Percentiles rank a stretch among this genome's conserved stretches.
Evolutionary conservation across 2,329 filamentous ascomycete species (phyloP).

Genomic region (Stachybotrys elegans): DNA sequence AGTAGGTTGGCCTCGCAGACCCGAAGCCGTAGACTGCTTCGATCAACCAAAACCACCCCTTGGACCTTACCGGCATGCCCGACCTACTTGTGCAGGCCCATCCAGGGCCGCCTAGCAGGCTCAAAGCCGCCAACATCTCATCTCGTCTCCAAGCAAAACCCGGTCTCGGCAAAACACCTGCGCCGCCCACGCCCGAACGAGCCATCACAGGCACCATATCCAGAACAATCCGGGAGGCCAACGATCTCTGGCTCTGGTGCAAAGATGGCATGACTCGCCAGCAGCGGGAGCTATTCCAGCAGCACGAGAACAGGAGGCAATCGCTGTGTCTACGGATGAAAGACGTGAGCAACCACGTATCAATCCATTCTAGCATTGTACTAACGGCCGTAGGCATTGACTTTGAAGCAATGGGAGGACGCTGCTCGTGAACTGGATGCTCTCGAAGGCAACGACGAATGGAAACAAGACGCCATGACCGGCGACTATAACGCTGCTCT

Average conservation of each 20-base stretch:
- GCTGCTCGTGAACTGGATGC: slow-evolving; percentile 73
- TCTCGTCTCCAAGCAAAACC: slow-evolving; percentile 4
- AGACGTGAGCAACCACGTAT: slow-evolving; percentile 53
- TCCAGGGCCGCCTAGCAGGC: not conserved
- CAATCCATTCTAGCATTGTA: too few species aligned
- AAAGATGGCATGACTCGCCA: slow-evolving; percentile 48
- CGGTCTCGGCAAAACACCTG: slow-evolving; percentile 6
- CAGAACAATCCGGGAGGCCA: slow-evolving; percentile 32
- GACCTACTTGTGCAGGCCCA: slow-evolving; percentile 1
- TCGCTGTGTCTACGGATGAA: slow-evolving; percentile 60
- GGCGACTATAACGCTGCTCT: slow-evolving; percentile 67
- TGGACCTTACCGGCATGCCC: slow-evolving; percentile 2
- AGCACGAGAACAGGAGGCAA: slow-evolving; percentile 54
- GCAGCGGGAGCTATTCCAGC: slow-evolving; percentile 41
- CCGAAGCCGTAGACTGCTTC: too few species aligned
- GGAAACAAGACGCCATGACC: slow-evolving; percentile 64
- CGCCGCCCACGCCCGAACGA: not conserved
- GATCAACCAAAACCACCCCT: too few species aligned
- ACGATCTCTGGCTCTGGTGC: slow-evolving; percentile 38
- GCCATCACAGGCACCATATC: slow-evolving; percentile 19
- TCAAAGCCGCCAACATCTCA: not conserved
- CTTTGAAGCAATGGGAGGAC: slow-evolving; percentile 66
- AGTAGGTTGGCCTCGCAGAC: not conserved
- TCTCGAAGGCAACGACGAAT: slow-evolving; percentile 73
- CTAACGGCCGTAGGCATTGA: slow-evolving; percentile 63